Evolutionary conservation across 208 protist genomes (phyloP).

Genomic region (Crithidia sp.): DNA sequence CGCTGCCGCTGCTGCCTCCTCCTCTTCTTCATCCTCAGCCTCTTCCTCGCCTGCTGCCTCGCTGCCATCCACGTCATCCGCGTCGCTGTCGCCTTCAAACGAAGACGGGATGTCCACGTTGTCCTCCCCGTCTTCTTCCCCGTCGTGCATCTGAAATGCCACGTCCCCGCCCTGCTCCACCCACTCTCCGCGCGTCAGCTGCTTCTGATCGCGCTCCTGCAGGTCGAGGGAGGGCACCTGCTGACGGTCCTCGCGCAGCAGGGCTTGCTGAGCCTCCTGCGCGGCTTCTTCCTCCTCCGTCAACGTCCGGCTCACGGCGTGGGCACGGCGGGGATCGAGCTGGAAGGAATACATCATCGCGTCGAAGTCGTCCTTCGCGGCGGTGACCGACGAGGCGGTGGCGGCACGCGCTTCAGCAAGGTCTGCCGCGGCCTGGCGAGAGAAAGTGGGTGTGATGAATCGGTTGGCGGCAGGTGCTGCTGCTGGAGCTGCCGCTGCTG

Average conservation of each 20-base stretch:
- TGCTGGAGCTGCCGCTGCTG: background rate
- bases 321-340: conserved; percentile 63
- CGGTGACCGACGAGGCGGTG: background rate
- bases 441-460: background rate
- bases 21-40: background rate
- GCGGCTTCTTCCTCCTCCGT: conserved; percentile 65
- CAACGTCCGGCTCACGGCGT: conserved; percentile 65
- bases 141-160: conserved; percentile 71
- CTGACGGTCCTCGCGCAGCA: conserved; percentile 63
- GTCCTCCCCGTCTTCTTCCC: conserved; percentile 40
- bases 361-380: conserved; percentile 72
- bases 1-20: background rate
- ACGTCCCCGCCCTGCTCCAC: conserved; percentile 73
- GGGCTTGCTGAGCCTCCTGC: conserved; percentile 35
- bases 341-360: conserved; percentile 66
- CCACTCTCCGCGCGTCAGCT: conserved; percentile 77
- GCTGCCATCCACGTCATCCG: conserved; percentile 5
- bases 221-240: conserved; percentile 51
- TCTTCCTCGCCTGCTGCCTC: background rate
- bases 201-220: conserved; percentile 42
- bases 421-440: conserved; percentile 4
- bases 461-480: background rate
- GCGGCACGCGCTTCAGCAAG: conserved; percentile 14
- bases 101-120: conserved; percentile 63
- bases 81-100: conserved; percentile 36